These are phyloP conservation scores for Flueggea neowawraea DNA, from an alignment of 441 rosid genomes.

Conservation along the genomic window DNA sequence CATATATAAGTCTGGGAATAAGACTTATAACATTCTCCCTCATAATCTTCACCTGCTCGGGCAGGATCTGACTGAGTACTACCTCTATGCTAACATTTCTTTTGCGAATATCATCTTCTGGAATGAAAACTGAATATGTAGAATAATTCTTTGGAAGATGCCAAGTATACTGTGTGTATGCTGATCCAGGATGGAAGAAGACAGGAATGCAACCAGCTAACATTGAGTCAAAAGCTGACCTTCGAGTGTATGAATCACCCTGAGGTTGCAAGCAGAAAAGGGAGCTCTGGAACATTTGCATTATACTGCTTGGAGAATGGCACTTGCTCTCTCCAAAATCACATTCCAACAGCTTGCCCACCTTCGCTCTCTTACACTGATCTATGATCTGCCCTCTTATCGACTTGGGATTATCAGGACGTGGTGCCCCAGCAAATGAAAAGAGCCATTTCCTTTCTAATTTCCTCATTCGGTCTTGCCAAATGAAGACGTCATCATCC, in stretches of 20 bases:
- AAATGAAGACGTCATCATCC: slow-evolving; percentile 79
- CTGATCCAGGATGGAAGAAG: slow-evolving; percentile 95
- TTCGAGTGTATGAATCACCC: slow-evolving; percentile 89
- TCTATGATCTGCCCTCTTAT: slow-evolving; percentile 92
- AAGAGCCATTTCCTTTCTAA: slow-evolving; percentile 93
- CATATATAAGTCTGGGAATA: slow-evolving; percentile 71
- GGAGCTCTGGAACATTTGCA: slow-evolving; percentile 91
- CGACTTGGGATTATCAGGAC: slow-evolving; percentile 76
- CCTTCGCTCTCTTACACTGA: slow-evolving; percentile 63
- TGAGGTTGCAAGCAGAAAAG: slow-evolving; percentile 88
- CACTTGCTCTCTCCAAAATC: slow-evolving; percentile 99
- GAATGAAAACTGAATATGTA: slow-evolving; percentile 85
- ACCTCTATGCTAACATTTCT: slow-evolving; percentile 78
- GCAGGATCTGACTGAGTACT: slow-evolving; percentile 59
- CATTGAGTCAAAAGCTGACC: slow-evolving; percentile 91
- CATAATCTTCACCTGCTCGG: slow-evolving; percentile 71
- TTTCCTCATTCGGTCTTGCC: slow-evolving; percentile 94
- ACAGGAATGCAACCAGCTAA: slow-evolving; percentile 90
- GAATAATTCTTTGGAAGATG: slow-evolving; percentile 84
- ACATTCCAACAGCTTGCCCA: slow-evolving; percentile 82
- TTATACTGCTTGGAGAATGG: slow-evolving; percentile 94
- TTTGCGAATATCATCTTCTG: slow-evolving; percentile 75
- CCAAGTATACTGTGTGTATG: slow-evolving; percentile 92
- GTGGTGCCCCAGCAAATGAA: slow-evolving; percentile 98
- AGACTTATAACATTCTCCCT: slow-evolving; percentile 77